Base-by-base conservation (phyloP, 805 yeast species). In the Wickerhamomyces sydowiorum region DNA sequence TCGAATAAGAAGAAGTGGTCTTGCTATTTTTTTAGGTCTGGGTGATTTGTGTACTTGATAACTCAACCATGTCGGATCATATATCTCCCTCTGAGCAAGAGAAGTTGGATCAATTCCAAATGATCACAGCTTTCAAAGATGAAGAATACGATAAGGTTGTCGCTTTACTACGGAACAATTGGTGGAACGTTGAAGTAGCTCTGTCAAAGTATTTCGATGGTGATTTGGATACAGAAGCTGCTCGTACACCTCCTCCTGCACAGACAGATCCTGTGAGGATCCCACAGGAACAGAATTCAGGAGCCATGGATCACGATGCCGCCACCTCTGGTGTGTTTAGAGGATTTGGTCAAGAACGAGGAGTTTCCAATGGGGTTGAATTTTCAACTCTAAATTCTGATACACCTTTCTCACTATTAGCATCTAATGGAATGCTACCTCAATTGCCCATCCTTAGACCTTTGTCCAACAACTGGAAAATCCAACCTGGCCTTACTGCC, bases 181-280 rank as follows among this genome's bases (percentile, higher is more conserved):
- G 77, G 38, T 80, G 80, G 80, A 72, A 80, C 51, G 54, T 83
- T 38, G 86, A 82, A 51, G 65, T 72, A 34, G 78, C 88, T 1
- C 60, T 81, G 25, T 72, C 82, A 4, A 69, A 77, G 39, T 83
- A 70, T 56, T 80, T 80, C 54, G 90, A 83, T 50, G 74, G 72
- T 17, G 67, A 70, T 39, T 67, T 76, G 61, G 69, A 59, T 15
- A 50, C 51, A 19, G 53, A 49, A 15, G 49, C 52, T 3, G 33
- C 45, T 3, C 28, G 43, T 10, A 46, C 33, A 6, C 40, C 31
- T 6, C 44, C 38, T 18, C 37, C 33, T 13, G 17, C 33, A 7
- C 28, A 24, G 14, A 12, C 32, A 28, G 15, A 4, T n/a, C n/a
- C n/a, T n/a, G n/a, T n/a, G n/a, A n/a, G n/a, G n/a, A n/a, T 18